These are phyloP conservation scores for Elongisporangium anandrum DNA, from an alignment of 352 stramenopile genomes.

Conservation along the genomic window DNA sequence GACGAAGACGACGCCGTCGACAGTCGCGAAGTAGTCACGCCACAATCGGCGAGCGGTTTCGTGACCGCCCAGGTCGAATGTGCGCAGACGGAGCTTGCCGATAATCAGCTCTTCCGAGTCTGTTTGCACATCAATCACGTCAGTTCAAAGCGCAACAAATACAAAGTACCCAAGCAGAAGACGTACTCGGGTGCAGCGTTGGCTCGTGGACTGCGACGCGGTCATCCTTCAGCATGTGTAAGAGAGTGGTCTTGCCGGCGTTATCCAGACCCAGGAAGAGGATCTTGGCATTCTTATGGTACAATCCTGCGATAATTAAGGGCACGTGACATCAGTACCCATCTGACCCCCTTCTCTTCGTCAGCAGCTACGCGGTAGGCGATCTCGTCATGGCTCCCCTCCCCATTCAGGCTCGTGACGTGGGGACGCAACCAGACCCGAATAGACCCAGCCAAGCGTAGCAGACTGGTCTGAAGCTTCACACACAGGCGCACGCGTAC, in stretches of 20 bases:
- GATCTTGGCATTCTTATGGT: constrained; percentile 99
- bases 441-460: not conserved
- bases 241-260: constrained; percentile 99
- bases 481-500: constrained; percentile 12
- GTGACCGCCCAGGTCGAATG: constrained; percentile 99
- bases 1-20: constrained; percentile 99
- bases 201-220: constrained; percentile 94
- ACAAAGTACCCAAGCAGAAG: not conserved
- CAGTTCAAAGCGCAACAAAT: not conserved
- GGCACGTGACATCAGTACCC: constrained; percentile 3
- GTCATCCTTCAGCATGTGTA: constrained; percentile 99
- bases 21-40: constrained; percentile 99
- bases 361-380: not conserved
- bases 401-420: not conserved
- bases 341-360: constrained; percentile 1
- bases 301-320: constrained; percentile 87
- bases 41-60: constrained; percentile 96
- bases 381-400: not conserved
- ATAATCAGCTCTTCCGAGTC: constrained; percentile 92
- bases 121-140: constrained; percentile 10
- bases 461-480: not conserved
- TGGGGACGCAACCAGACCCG: not conserved
- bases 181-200: constrained; percentile 93
- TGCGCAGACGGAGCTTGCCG: constrained; percentile 98
- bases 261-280: constrained; percentile 99